A percentile compares a stretch with the other conserved stretches of the same genome.
phyloP scores from a whole-genome alignment of 805 yeast species.

The Barnettozyma salicaria region DNA sequence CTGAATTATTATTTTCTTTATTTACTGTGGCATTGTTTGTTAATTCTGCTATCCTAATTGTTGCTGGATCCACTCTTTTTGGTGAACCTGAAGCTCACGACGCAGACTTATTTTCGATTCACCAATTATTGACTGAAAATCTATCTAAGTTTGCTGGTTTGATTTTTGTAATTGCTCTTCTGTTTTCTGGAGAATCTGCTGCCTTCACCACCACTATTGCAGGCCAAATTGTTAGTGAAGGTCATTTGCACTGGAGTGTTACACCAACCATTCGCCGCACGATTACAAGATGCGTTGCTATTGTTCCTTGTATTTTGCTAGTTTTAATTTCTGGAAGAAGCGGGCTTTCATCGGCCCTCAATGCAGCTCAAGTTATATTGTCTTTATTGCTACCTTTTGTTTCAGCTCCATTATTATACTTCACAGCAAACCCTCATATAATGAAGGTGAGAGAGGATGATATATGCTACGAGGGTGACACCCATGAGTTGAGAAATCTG shows the following conservation, averaged over 20 bases:
- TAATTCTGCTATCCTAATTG: slow-evolving; percentile 81
- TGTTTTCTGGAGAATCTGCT: slow-evolving; percentile 85
- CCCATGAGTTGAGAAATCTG: slow-evolving; percentile 5
- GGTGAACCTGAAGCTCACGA: slow-evolving; percentile 50
- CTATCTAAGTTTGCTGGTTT: slow-evolving; percentile 77
- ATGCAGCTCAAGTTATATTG: slow-evolving; percentile 80
- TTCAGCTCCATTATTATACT: slow-evolving; percentile 61
- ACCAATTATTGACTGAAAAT: slow-evolving; percentile 53
- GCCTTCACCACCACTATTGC: slow-evolving; percentile 94
- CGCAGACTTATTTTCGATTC: slow-evolving; percentile 75
- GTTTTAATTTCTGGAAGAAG: slow-evolving; percentile 73
- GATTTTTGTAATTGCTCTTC: slow-evolving; percentile 75
- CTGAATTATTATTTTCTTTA: slow-evolving; percentile 74
- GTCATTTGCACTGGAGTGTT: slow-evolving; percentile 74
- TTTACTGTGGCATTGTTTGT: slow-evolving; percentile 90
- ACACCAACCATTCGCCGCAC: slow-evolving; percentile 78
- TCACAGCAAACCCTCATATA: slow-evolving; percentile 9
- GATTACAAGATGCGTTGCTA: slow-evolving; percentile 77
- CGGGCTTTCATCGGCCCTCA: slow-evolving; percentile 71
- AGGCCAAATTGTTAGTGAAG: slow-evolving; percentile 93
- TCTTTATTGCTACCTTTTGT: slow-evolving; percentile 79
- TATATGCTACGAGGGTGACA: slow-evolving; percentile 7
- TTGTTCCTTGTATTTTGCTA: slow-evolving; percentile 76
- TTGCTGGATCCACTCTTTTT: slow-evolving; percentile 81
- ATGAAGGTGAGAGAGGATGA: slow-evolving; percentile 12